phyloP scores from a whole-genome alignment of 2,329 filamentous ascomycete genomes.

The Sphaerostilbella broomeana region DNA sequence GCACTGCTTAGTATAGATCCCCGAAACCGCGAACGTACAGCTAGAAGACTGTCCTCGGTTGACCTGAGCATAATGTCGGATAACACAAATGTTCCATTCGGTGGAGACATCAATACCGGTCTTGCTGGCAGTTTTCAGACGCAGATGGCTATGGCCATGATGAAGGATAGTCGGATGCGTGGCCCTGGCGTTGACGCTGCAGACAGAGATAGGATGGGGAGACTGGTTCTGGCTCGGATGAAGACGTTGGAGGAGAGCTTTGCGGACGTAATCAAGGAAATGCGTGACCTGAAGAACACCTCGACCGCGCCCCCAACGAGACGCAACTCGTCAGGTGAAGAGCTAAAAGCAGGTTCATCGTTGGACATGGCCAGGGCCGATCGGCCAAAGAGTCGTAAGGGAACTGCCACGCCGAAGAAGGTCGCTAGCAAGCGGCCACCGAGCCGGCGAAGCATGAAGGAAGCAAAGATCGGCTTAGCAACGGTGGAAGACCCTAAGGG shows the following conservation, averaged over 20 bases:
- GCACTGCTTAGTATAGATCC: slow-evolving; percentile 47
- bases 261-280: slow-evolving; percentile 75
- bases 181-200: slow-evolving; percentile 30
- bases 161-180: slow-evolving; percentile 49
- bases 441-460: slow-evolving; percentile 38
- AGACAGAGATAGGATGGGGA: slow-evolving; percentile 63
- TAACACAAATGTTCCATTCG: slow-evolving; percentile 45
- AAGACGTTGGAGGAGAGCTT: slow-evolving; percentile 90
- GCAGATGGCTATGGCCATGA: slow-evolving; percentile 68
- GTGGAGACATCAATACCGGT: slow-evolving; percentile 53
- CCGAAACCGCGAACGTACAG: slow-evolving; percentile 31
- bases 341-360: slow-evolving; percentile 22
- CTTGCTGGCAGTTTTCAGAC: slow-evolving; percentile 74
- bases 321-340: slow-evolving; percentile 46
- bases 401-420: slow-evolving; percentile 23
- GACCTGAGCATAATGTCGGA: slow-evolving; percentile 72
- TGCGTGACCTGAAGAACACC: slow-evolving; percentile 55
- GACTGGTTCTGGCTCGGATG: slow-evolving; percentile 82
- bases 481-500: slow-evolving; percentile 31
- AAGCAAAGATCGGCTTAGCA: slow-evolving; percentile 26
- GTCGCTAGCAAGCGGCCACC: slow-evolving; percentile 25
- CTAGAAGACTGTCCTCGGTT: slow-evolving; percentile 53
- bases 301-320: slow-evolving; percentile 42
- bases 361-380: slow-evolving; percentile 32
- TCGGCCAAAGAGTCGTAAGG: slow-evolving; percentile 23